These are phyloP conservation scores for Diddensiella transvaalensis DNA, from an alignment of 805 yeast species.

Conservation along the genomic window DNA sequence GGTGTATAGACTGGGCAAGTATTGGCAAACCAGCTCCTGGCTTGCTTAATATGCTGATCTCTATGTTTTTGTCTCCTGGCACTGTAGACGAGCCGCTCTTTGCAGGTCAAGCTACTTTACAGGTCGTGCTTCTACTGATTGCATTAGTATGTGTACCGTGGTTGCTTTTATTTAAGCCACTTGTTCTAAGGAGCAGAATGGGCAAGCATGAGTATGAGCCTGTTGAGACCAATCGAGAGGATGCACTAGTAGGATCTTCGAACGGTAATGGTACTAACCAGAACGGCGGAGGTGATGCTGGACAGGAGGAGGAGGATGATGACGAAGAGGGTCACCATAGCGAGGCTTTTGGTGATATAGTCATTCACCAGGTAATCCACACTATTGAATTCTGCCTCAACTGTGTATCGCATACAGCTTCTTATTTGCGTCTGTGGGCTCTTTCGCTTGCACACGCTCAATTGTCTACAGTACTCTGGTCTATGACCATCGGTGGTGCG, in stretches of 20 bases:
- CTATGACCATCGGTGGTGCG: conserved; percentile 84
- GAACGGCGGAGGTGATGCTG: conserved; percentile 33
- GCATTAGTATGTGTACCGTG: conserved; percentile 93
- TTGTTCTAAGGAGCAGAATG: conserved; percentile 59
- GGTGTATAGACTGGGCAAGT: conserved; percentile 89
- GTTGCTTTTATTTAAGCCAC: conserved; percentile 80
- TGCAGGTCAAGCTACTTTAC: conserved; percentile 74
- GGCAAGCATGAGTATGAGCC: conserved; percentile 49
- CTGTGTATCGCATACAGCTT: conserved; percentile 98
- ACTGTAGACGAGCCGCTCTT: conserved; percentile 74
- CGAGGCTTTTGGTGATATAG: conserved; percentile 82
- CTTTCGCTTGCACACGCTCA: conserved; percentile 96
- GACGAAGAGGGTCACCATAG: conserved; percentile 53
- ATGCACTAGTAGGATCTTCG: conserved; percentile 7
- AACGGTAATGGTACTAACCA: neutral
- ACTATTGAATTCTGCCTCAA: conserved; percentile 96
- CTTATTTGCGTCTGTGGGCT: conserved; percentile 95
- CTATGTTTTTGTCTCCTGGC: conserved; percentile 95
- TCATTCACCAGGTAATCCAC: conserved; percentile 96
- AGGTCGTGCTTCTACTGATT: conserved; percentile 62
- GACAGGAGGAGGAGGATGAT: conserved; percentile 42
- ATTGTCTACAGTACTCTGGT: conserved; percentile 91
- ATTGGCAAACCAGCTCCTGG: conserved; percentile 83
- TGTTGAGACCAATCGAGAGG: conserved; percentile 28
- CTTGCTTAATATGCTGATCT: conserved; percentile 86